These are phyloP conservation scores for Chrysochromulina parva DNA, from an alignment of 78 protist genomes.

Conservation along the genomic window DNA sequence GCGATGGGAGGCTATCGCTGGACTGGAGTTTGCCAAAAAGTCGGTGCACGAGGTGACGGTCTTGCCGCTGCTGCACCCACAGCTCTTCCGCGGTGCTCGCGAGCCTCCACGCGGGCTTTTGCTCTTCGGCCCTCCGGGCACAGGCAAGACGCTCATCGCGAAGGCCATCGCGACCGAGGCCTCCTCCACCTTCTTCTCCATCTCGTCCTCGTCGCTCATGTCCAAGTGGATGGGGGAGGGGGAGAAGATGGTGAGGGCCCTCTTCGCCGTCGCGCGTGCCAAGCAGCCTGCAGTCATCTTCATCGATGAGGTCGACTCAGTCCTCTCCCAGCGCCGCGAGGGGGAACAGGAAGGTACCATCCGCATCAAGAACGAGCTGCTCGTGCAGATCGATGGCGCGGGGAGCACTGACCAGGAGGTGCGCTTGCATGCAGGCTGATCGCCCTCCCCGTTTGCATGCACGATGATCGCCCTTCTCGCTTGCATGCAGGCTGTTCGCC, in stretches of 20 bases:
- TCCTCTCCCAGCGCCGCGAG: conserved; percentile 62
- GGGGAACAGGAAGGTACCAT: conserved; percentile 71
- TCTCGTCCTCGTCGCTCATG: conserved; percentile 72
- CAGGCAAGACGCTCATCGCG: conserved; percentile 85
- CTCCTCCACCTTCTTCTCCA: conserved; percentile 70
- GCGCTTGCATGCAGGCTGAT: too few relatives aligned
- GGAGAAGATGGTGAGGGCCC: conserved; percentile 85
- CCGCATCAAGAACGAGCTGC: conserved; percentile 88
- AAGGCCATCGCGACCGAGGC: conserved; percentile 74
- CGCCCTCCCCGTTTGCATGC: too few relatives aligned
- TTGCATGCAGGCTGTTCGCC: too few relatives aligned
- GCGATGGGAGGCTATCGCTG: conserved; percentile 45
- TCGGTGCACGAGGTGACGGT: conserved; percentile 64
- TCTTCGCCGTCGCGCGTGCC: conserved; percentile 82
- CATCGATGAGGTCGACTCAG: conserved; percentile 92
- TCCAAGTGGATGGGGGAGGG: conserved; percentile 87
- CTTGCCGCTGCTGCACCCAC: conserved; percentile 71
- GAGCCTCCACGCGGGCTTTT: conserved; percentile 74
- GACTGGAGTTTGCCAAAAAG: conserved; percentile 71
- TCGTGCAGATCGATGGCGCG: conserved; percentile 86
- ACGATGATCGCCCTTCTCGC: too few relatives aligned
- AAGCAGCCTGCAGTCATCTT: conserved; percentile 80
- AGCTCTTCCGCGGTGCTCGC: conserved; percentile 72
- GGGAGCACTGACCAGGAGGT: neutral
- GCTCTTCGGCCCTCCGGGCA: conserved; percentile 91